A percentile compares a stretch with the other conserved stretches of the same genome.
Evolutionary conservation across 139 green algal genomes (phyloP).

Genomic region (Zygnema circumcarinatum): DNA sequence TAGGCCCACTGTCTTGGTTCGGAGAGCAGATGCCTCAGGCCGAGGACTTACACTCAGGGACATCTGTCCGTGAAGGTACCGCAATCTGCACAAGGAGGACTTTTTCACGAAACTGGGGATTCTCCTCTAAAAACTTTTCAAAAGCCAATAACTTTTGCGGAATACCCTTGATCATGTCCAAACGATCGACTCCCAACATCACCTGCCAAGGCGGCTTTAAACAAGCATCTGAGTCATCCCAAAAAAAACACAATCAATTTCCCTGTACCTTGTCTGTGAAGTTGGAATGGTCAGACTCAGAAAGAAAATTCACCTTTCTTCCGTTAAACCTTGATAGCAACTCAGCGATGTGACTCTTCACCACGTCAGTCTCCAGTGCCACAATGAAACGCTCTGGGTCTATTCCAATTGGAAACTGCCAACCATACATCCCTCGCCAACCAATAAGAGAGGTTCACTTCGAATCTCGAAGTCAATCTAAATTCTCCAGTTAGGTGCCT

Average conservation of each 20-base stretch:
- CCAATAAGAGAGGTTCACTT: too few species aligned
- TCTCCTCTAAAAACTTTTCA: slow-evolving; percentile 98
- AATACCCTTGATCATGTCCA: slow-evolving; percentile 99
- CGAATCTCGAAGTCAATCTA: too few species aligned
- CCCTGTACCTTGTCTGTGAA: too few species aligned
- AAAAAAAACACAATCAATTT: not conserved
- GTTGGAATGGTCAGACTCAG: too few species aligned
- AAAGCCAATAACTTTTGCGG: slow-evolving; percentile 99
- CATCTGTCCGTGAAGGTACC: slow-evolving; percentile 91
- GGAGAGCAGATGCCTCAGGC: too few species aligned
- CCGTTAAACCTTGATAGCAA: slow-evolving; percentile 79
- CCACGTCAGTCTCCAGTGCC: slow-evolving; percentile 83
- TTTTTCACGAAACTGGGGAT: slow-evolving; percentile 93
- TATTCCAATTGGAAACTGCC: slow-evolving; percentile 91
- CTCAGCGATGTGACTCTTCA: slow-evolving; percentile 87
- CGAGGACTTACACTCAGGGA: slow-evolving; percentile 88
- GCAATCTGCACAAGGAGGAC: slow-evolving; percentile 98
- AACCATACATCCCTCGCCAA: not conserved
- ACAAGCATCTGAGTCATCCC: not conserved
- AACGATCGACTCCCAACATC: slow-evolving; percentile 97
- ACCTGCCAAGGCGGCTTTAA: slow-evolving; percentile 61
- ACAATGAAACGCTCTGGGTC: slow-evolving; percentile 93
- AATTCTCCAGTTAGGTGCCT: too few species aligned
- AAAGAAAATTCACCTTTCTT: slow-evolving; percentile 56
- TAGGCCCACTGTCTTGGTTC: too few species aligned